These are phyloP conservation scores for Hordeum vulgare DNA, from an alignment of 176 grass and related monocot species.

Conservation along the genomic window MorexV3_pseudomolecules_assembly NC_058523.1:543339987-543340486, in stretches of 20 bases:
- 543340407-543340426: constrained; percentile 35
- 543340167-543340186: background rate
- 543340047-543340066: background rate
- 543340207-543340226: background rate
- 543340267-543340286: constrained; percentile 63
- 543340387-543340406: constrained; percentile 91
- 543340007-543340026: background rate
- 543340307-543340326: constrained; percentile 72
- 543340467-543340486: constrained; percentile 8
- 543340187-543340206: background rate
- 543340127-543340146: background rate
- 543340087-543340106: background rate
- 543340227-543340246: background rate
- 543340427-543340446: background rate
- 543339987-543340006: background rate
- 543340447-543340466: background rate
- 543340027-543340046: background rate
- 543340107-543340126: background rate
- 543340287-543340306: constrained; percentile 99
- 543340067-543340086: background rate
- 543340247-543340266: background rate
- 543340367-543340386: constrained; percentile 71
- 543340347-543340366: constrained; percentile 97
- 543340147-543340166: background rate
- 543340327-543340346: constrained; percentile 86